Conservation (phyloP, 768 basidiomycete genomes). For the Suillus lakei region DNA sequence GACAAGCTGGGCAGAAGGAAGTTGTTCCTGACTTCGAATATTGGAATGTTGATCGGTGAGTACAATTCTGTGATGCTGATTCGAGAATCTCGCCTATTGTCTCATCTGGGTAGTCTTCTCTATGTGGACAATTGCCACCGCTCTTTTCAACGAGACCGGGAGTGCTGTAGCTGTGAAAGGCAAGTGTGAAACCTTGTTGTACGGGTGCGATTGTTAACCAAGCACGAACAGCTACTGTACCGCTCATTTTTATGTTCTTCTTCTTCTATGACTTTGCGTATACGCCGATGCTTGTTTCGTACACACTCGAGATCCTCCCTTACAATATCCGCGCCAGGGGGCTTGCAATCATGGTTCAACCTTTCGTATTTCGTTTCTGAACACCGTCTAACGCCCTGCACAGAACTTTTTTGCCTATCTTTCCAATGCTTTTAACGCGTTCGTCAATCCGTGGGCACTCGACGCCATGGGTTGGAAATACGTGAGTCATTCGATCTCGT, state of each 20-base stretch:
- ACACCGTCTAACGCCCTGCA: neutral
- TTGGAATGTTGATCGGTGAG: conserved; percentile 61
- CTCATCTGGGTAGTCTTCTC: conserved; percentile 46
- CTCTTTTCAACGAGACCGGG: conserved; percentile 38
- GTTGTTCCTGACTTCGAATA: conserved; percentile 68
- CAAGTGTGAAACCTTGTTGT: neutral
- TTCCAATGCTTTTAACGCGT: conserved; percentile 78
- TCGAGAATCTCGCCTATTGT: neutral
- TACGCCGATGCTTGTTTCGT: conserved; percentile 68
- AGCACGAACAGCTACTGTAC: conserved; percentile 54
- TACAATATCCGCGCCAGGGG: conserved; percentile 82
- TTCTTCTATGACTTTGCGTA: conserved; percentile 71
- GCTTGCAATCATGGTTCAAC: conserved; percentile 70
- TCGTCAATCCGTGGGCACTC: conserved; percentile 80
- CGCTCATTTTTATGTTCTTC: conserved; percentile 63
- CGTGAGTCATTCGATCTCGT: conserved; percentile 14
- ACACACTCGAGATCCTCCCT: conserved; percentile 80
- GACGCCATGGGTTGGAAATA: conserved; percentile 56
- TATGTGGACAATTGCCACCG: conserved; percentile 58
- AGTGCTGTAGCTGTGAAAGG: conserved; percentile 37
- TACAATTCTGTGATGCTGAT: neutral
- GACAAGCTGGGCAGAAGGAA: conserved; percentile 71
- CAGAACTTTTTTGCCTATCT: conserved; percentile 68
- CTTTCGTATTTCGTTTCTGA: neutral
- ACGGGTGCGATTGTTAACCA: neutral